Evolutionary conservation across 441 rosid genomes (phyloP), one percentile per base, ranked within the genome.

Genomic region (Erodium moschatum): DNA sequence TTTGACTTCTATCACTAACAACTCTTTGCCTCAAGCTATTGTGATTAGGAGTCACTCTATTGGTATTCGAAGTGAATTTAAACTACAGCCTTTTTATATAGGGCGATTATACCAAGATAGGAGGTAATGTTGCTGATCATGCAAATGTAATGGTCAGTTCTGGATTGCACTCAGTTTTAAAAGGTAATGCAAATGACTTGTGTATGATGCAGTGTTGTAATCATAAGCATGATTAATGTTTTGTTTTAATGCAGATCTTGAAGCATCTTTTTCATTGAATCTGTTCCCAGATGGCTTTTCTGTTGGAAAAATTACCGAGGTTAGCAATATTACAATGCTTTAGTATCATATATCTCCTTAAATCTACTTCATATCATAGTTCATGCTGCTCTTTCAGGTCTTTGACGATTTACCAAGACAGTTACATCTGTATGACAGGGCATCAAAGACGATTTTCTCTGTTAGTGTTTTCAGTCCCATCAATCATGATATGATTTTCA

Each of bases 211-310:
- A 62, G 24, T 27, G 24, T 33, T 64, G 10, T 44, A 44, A 56
- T 7, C 31, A 65, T n/a, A 60, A 13, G 18, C 12, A 38, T 67
- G 46, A 48, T 61, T 71, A 56, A 74, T 58, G 40, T 5, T 65
- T 54, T 71, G 27, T 24, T 67, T 67, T 70, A 2, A 6, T 74
- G 75, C 75, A 77, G 80, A 68, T 58, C 62, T 69, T 54, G 73
- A 73, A 72, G 75, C 68, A 9, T 77, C 80, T 3, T 74, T 77
- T 71, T 68, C 71, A 4, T 10, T 77, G 11, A 74, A 74, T 71
- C 54, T 77, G 29, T 74, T 77, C 66, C 52, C 50, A 10, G 20
- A 77, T 77, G 80, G 80, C 11, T 77, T 71, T 71, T 74, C 60
- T 66, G 54, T 77, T 48, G 80, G 73, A 60, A 71, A 68, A 69